These are phyloP conservation scores for Ganoderma sp. DNA, from an alignment of 1,284 basidiomycete genomes.

Conservation along the genomic window DNA sequence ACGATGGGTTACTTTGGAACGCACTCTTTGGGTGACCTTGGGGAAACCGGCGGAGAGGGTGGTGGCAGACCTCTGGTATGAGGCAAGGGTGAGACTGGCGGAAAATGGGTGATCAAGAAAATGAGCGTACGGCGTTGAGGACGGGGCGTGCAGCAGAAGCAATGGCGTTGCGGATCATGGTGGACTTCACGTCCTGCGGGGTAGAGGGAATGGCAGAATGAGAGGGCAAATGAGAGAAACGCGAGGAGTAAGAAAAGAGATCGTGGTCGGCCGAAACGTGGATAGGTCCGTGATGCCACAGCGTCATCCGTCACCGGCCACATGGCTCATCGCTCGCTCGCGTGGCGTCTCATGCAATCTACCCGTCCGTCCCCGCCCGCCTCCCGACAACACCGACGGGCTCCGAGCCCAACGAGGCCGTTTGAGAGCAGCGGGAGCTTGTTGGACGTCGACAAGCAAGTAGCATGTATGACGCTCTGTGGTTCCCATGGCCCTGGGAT, in stretches of 20 bases:
- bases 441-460: background rate
- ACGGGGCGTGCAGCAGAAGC: constrained; percentile 61
- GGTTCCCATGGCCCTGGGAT: constrained; percentile 4
- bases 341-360: constrained; percentile 15
- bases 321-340: constrained; percentile 26
- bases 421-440: background rate
- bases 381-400: constrained; percentile 4
- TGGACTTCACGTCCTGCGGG: constrained; percentile 37
- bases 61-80: constrained; percentile 68
- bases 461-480: background rate
- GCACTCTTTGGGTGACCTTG: constrained; percentile 72
- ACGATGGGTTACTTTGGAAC: constrained; percentile 36
- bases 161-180: constrained; percentile 74
- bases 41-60: constrained; percentile 84
- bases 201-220: constrained; percentile 35
- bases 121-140: constrained; percentile 56
- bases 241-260: constrained; percentile 34
- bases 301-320: constrained; percentile 35
- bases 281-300: constrained; percentile 25
- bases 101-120: constrained; percentile 5
- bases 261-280: constrained; percentile 37
- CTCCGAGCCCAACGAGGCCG: background rate
- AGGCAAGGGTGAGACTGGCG: constrained; percentile 19
- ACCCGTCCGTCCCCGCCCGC: constrained; percentile 25
- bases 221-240: constrained; percentile 33